Base-by-base conservation (phyloP, 305 asterid species). In the Fraxinus velutina region DNA sequence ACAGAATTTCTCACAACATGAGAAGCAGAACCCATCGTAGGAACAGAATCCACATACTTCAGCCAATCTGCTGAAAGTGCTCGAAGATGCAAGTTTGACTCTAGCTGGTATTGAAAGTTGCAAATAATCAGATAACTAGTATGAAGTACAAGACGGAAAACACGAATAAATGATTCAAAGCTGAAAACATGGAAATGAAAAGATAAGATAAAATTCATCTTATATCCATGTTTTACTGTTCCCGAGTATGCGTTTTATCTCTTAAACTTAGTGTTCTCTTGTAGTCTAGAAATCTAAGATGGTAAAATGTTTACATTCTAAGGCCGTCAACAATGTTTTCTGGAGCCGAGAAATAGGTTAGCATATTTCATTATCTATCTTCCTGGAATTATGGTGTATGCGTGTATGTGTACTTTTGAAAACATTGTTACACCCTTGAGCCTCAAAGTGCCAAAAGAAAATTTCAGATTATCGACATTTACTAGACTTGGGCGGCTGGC, bases 51-150 rank as follows among this genome's bases (percentile, higher is more conserved):
- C 70, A 92, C 93, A 83, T 93, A 91, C 87, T 95, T 94, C 66
- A 83, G 76, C 99, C 99, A 95, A 78, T 92, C 95, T 44, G 91
- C 81, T 79, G 92, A 92, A 86, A 95, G 84, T 82, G 96, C 94
- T 52, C 85, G 92, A 81, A 80, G 91, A 79, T 88, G 96, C 87
- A 95, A 85, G 88, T 92, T 95, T 75, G 90, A 91, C 92, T 92
- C 99, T 84, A 94, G 84, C 99, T 95, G 97, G 86, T 57, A 80
- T 52, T 86, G 83, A 78, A 87, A 84, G 74, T 37, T 33, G 68
- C 50, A 79, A 76, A 21, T 76, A 72, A 76, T 80, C 78, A 80
- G 84, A 72, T 24, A 44, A 75, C 70, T 80, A 50, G 9, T 10
- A 78, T 72, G 73, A 37, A 39, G 78, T 36, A 76, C 30, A 66